Conservation (phyloP, 257 asterid species). For the Leptodermis oblonga region DNA sequence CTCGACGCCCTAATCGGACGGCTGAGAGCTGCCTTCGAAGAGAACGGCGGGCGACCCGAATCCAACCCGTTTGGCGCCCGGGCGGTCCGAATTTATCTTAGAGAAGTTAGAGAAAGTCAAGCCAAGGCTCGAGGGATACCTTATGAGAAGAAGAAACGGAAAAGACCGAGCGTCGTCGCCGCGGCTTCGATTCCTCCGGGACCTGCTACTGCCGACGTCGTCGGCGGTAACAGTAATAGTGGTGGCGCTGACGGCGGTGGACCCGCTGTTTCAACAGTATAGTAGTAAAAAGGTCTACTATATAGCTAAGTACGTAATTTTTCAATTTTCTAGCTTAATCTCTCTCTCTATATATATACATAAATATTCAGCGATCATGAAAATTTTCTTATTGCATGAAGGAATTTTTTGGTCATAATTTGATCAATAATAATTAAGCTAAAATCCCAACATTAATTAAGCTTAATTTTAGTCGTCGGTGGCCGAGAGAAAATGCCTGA, state of each 20-base stretch:
- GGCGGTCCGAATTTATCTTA: constrained; percentile 42
- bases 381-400: constrained; percentile 9
- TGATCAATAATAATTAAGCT: no score
- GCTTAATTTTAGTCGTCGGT: no score
- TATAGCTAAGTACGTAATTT: constrained; percentile 1
- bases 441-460: no score
- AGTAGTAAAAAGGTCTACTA: constrained; percentile 16
- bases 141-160: constrained; percentile 45
- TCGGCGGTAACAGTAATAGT: background rate
- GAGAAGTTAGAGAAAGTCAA: constrained; percentile 45
- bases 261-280: constrained; percentile 21
- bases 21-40: constrained; percentile 46
- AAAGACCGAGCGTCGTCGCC: constrained; percentile 25
- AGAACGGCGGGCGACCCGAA: constrained; percentile 42
- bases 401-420: background rate
- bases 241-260: constrained; percentile 14
- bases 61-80: constrained; percentile 45
- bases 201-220: background rate
- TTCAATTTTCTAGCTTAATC: background rate
- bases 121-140: constrained; percentile 49
- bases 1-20: constrained; percentile 51
- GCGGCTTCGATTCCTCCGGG: background rate
- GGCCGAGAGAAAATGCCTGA: no score
- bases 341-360: background rate
- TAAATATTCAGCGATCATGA: constrained; percentile 8